These are phyloP conservation scores for Tilletia walkeri DNA, from an alignment of 1,284 basidiomycete genomes.

Conservation along the genomic window DNA sequence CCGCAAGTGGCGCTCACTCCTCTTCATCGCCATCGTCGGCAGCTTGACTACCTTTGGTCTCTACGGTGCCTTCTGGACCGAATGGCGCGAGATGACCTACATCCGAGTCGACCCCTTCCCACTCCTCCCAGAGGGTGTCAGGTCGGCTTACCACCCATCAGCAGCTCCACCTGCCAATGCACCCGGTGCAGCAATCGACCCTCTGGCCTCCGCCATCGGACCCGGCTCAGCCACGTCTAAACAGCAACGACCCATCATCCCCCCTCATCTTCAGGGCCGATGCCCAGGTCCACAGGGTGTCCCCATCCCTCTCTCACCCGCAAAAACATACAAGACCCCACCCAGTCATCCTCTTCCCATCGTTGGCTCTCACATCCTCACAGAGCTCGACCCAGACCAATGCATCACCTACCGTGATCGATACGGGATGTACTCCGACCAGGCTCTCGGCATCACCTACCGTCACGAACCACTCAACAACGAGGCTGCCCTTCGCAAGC, in stretches of 20 bases:
- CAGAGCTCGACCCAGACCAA: slow-evolving; percentile 48
- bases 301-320: slow-evolving; percentile 43
- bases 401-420: slow-evolving; percentile 52
- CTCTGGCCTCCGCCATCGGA: neutral
- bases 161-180: neutral
- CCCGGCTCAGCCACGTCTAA: neutral
- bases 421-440: slow-evolving; percentile 55
- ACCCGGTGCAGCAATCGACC: slow-evolving; percentile 5
- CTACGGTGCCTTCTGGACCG: slow-evolving; percentile 52
- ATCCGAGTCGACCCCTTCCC: slow-evolving; percentile 52
- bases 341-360: slow-evolving; percentile 48
- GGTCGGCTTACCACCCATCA: neutral
- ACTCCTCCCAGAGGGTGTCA: slow-evolving; percentile 34
- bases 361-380: slow-evolving; percentile 49
- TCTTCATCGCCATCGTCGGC: slow-evolving; percentile 43
- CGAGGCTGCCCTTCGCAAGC: slow-evolving; percentile 29
- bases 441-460: slow-evolving; percentile 54
- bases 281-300: slow-evolving; percentile 47
- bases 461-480: slow-evolving; percentile 46
- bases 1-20: slow-evolving; percentile 50
- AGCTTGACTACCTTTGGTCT: slow-evolving; percentile 43
- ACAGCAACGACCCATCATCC: slow-evolving; percentile 32
- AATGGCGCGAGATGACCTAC: slow-evolving; percentile 55
- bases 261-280: slow-evolving; percentile 36
- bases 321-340: slow-evolving; percentile 48